Percentiles rank a stretch among this genome's conserved stretches.
phyloP scores from a whole-genome alignment of 2,329 filamentous ascomycete genomes.

The Trichoderma koningiopsis region DNA sequence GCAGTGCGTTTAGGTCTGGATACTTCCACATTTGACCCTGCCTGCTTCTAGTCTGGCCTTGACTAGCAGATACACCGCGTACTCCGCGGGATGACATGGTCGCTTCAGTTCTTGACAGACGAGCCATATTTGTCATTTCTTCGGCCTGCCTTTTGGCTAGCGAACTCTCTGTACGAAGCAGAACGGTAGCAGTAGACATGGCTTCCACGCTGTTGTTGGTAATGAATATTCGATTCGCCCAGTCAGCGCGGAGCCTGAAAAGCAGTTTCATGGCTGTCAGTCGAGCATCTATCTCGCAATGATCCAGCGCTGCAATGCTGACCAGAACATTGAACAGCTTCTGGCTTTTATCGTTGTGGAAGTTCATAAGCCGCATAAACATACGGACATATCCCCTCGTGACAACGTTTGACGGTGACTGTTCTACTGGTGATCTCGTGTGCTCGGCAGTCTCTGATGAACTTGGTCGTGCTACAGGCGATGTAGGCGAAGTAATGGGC shows the following conservation, averaged over 20 bases:
- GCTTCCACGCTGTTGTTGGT: constrained; percentile 70
- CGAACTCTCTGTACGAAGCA: constrained; percentile 66
- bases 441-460: constrained; percentile 30
- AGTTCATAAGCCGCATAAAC: constrained; percentile 73
- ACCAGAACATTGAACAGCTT: constrained; percentile 65
- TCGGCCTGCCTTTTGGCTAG: constrained; percentile 54
- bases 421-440: constrained; percentile 33
- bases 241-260: constrained; percentile 82
- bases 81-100: constrained; percentile 43
- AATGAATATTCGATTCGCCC: constrained; percentile 74
- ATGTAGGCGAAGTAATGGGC: constrained; percentile 40
- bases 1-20: constrained; percentile 59
- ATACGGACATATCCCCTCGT: constrained; percentile 71
- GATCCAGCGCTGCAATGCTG: constrained; percentile 60
- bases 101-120: constrained; percentile 50
- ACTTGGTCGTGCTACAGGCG: constrained; percentile 34
- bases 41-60: constrained; percentile 39
- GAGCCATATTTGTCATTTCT: constrained; percentile 50
- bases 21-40: constrained; percentile 61
- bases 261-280: constrained; percentile 76
- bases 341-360: constrained; percentile 64
- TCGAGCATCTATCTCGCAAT: constrained; percentile 68
- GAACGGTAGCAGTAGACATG: constrained; percentile 68
- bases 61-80: constrained; percentile 56
- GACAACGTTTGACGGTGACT: constrained; percentile 70